Evolutionary conservation across 2,329 filamentous ascomycete species (phyloP).

Genomic region (Ophiocordyceps camponoti-saundersi): DNA sequence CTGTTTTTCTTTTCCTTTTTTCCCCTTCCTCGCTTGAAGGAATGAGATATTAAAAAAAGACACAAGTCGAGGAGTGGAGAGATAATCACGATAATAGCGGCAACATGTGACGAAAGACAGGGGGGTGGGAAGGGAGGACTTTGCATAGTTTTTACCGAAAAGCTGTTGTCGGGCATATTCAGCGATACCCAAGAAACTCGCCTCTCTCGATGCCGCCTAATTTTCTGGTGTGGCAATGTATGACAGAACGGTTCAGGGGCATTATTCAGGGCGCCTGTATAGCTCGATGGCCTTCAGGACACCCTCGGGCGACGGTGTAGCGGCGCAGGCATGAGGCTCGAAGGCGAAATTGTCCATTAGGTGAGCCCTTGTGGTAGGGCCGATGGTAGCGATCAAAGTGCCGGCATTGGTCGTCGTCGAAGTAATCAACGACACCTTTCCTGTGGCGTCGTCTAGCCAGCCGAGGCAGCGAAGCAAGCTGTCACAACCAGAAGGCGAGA

Average conservation of each 20-base stretch:
- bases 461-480: constrained; percentile 38
- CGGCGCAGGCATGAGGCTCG: constrained; percentile 64
- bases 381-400: constrained; percentile 70
- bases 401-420: constrained; percentile 13
- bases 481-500: constrained; percentile 49
- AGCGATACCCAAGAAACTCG: neutral
- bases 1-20: neutral
- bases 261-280: neutral
- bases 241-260: neutral
- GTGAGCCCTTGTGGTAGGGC: constrained; percentile 75
- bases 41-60: neutral
- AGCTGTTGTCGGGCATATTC: too few species aligned
- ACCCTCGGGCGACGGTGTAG: constrained; percentile 67
- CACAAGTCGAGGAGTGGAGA: too few species aligned
- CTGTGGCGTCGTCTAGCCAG: constrained; percentile 28
- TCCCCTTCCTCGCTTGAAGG: too few species aligned
- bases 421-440: constrained; percentile 14
- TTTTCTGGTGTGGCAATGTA: too few species aligned
- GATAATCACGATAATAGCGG: too few species aligned
- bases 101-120: too few species aligned
- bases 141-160: neutral
- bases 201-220: too few species aligned
- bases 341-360: constrained; percentile 47
- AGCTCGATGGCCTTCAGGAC: constrained; percentile 48
- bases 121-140: too few species aligned